These are phyloP conservation scores for Phytophthora foliorum DNA, from an alignment of 352 stramenopile species.

Conservation along the genomic window DNA sequence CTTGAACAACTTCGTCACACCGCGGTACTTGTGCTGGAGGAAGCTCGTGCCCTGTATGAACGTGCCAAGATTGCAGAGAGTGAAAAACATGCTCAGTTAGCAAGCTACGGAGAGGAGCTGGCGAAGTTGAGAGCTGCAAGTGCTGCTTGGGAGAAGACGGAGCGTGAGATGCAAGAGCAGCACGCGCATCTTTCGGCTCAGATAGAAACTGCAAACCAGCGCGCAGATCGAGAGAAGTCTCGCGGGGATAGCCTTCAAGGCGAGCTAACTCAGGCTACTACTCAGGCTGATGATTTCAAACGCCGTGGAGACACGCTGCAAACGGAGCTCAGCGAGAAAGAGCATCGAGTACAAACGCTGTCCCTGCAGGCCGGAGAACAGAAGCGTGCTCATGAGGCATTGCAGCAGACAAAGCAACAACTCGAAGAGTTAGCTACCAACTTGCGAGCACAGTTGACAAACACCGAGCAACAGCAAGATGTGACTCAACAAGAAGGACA, in stretches of 20 bases:
- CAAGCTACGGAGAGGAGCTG: slow-evolving; percentile 79
- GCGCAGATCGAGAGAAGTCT: slow-evolving; percentile 36
- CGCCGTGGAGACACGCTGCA: slow-evolving; percentile 62
- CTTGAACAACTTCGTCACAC: slow-evolving; percentile 67
- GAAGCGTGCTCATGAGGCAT: slow-evolving; percentile 55
- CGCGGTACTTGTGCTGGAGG: slow-evolving; percentile 64
- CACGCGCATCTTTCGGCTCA: slow-evolving; percentile 52
- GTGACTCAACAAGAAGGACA: slow-evolving; percentile 64
- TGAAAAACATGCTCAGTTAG: slow-evolving; percentile 83
- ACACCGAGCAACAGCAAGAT: slow-evolving; percentile 64
- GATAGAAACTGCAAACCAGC: slow-evolving; percentile 53
- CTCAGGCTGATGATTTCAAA: slow-evolving; percentile 52
- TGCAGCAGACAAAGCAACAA: slow-evolving; percentile 75
- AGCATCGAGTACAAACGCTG: slow-evolving; percentile 67
- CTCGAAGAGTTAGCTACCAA: slow-evolving; percentile 70
- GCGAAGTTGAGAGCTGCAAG: slow-evolving; percentile 60
- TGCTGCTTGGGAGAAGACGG: slow-evolving; percentile 56
- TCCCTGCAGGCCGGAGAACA: slow-evolving; percentile 68
- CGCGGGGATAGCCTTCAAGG: slow-evolving; percentile 53
- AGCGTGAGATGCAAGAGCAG: slow-evolving; percentile 59
- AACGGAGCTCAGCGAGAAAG: slow-evolving; percentile 58
- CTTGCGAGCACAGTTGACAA: slow-evolving; percentile 66
- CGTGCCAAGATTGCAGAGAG: slow-evolving; percentile 77
- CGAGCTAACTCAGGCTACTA: slow-evolving; percentile 46
- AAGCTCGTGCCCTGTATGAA: slow-evolving; percentile 78